Base-by-base conservation (phyloP, 1,284 basidiomycete species). In the Pisolithus thermaeus region DNA sequence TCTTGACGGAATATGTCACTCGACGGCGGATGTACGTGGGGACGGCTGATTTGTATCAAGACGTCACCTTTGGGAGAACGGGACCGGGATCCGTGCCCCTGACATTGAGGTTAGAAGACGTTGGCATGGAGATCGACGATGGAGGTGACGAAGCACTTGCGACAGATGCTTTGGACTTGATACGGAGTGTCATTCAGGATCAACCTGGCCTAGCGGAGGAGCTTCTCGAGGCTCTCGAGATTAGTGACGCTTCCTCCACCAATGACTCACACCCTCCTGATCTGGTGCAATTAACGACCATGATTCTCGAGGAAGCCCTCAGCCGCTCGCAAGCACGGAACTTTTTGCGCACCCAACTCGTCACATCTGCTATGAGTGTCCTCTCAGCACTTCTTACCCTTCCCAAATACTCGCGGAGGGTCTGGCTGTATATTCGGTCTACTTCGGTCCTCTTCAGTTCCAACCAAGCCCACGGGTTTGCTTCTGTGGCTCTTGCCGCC, bases 401-500 rank as follows among this genome's bases (percentile, higher is more conserved):
- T 1, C 87, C 87, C 0, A 76, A 73, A 44, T 86, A 87, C 59
- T 85, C 90, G 2, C 82, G 83, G 52, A 79, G 86, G 1, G 86
- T 94, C 18, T 95, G 92, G 92, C 73, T 92, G 6, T 92, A 87
- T 60, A 78, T 92, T 27, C 84, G 90, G 11, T 90, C 88, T 2
- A 87, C 90, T 1, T 75, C 81, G 2, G 74, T 83, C 5, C 73
- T 95, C 16, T 91, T 93, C 63, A 87, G 88, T 14, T 76, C 81
- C 4, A 61, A 80, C 22, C 72, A 72, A 39, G 66, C 72, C 6
- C 70, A 73, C 28, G 79, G 78, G 3, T 80, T 80, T 54, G 78
- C 81, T 8, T 80, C 83, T 1, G 73, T 78, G n/a, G 80, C 89
- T 1, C 74, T 94, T 39, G 76, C 82, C 0, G 72, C 80, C 1